phyloP scores from a whole-genome alignment of 352 stramenopile genomes.

The Phytophthora idaei region DNA sequence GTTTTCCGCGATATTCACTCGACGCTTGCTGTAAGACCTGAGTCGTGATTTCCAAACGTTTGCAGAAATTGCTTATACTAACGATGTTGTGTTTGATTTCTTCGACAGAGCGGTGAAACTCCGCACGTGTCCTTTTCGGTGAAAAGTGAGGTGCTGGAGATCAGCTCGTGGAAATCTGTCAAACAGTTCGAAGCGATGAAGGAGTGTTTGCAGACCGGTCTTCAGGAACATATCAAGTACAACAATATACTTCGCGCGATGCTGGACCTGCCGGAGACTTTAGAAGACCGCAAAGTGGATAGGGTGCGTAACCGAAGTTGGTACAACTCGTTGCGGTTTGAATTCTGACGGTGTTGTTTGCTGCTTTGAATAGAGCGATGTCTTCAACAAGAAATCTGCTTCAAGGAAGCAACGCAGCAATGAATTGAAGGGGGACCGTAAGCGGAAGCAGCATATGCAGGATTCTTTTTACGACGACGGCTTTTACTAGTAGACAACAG shows the following conservation, averaged over 20 bases:
- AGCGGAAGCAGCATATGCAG: constrained; percentile 80
- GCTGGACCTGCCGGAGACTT: constrained; percentile 75
- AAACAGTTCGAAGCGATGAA: constrained; percentile 88
- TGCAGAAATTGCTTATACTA: background rate
- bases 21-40: constrained; percentile 65
- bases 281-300: constrained; percentile 78
- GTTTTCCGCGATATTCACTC: constrained; percentile 87
- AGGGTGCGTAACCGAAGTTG: constrained; percentile 46
- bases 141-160: constrained; percentile 75
- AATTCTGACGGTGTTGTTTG: constrained; percentile 11
- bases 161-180: constrained; percentile 80
- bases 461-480: constrained; percentile 72
- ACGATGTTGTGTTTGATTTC: constrained; percentile 7
- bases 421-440: constrained; percentile 76
- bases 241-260: constrained; percentile 84
- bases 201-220: constrained; percentile 64
- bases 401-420: constrained; percentile 83
- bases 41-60: background rate
- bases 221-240: constrained; percentile 90
- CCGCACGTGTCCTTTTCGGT: constrained; percentile 79
- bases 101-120: constrained; percentile 70
- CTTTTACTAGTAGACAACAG: constrained; percentile 22
- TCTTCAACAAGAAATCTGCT: constrained; percentile 85
- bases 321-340: background rate
- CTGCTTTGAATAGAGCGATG: constrained; percentile 52